Conservation (phyloP, 345 rosid species). For the Dipteronia dyeriana region DNA sequence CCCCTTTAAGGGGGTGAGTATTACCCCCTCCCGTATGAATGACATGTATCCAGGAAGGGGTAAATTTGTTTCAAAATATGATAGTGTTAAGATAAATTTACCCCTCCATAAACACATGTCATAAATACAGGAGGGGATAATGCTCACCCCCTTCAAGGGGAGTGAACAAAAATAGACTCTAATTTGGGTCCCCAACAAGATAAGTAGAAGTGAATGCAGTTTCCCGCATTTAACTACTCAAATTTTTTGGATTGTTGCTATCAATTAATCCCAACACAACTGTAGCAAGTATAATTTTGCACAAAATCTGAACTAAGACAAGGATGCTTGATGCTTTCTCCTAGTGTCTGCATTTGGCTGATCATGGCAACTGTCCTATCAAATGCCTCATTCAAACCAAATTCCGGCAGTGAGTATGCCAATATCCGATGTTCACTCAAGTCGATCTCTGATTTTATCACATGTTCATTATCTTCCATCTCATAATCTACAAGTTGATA, state of each 20-base stretch:
- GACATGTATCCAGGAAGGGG: too few species aligned
- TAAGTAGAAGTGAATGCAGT: slow-evolving; percentile 11
- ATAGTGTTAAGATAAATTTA: too few species aligned
- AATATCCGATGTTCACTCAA: slow-evolving; percentile 34
- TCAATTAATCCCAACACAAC: slow-evolving; percentile 22
- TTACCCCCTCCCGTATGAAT: too few species aligned
- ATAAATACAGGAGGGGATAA: too few species aligned
- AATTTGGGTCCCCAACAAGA: slow-evolving; percentile 50
- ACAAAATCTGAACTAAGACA: slow-evolving; percentile 45
- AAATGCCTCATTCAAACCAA: slow-evolving; percentile 61
- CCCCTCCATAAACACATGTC: too few species aligned
- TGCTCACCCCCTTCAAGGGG: too few species aligned
- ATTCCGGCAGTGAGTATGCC: slow-evolving; percentile 48
- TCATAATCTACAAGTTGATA: slow-evolving; percentile 24
- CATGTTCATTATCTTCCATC: slow-evolving; percentile 22
- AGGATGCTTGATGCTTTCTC: slow-evolving; percentile 48
- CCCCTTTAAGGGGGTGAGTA: too few species aligned
- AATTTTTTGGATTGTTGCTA: slow-evolving; percentile 8
- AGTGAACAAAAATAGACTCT: too few species aligned
- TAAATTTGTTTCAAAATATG: too few species aligned
- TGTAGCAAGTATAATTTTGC: slow-evolving; percentile 45
- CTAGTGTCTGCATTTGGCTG: slow-evolving; percentile 16
- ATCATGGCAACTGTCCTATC: slow-evolving; percentile 54
- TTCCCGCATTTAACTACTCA: slow-evolving; percentile 19
- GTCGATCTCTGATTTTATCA: slow-evolving; percentile 42